Percentiles rank a stretch among this genome's conserved stretches.
Evolutionary conservation across 1,139 yeast genomes (phyloP).

Genomic region (Nakaseomyces uthaithaninus): DNA sequence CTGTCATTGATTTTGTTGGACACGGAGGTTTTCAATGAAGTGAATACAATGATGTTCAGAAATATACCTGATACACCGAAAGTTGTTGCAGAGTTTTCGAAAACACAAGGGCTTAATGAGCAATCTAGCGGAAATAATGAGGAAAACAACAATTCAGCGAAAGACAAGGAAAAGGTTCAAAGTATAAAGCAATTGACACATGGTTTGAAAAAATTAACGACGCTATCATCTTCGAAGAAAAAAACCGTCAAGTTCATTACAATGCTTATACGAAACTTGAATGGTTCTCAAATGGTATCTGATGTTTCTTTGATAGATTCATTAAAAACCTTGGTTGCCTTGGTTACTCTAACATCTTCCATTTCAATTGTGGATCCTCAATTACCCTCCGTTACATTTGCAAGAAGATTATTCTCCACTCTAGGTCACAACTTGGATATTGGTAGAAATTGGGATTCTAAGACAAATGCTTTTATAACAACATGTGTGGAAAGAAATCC

Average conservation of each 20-base stretch:
- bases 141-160: conserved; percentile 1
- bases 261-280: conserved; percentile 19
- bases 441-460: conserved; percentile 17
- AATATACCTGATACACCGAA: conserved; percentile 18
- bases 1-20: conserved; percentile 23
- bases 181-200: conserved; percentile 22
- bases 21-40: conserved; percentile 21
- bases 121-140: neutral
- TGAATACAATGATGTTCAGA: conserved; percentile 22
- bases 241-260: conserved; percentile 19
- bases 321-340: conserved; percentile 15
- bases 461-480: conserved; percentile 18
- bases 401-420: conserved; percentile 19
- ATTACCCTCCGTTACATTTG: conserved; percentile 17
- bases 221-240: conserved; percentile 15
- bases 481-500: conserved; percentile 22
- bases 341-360: conserved; percentile 19
- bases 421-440: conserved; percentile 14
- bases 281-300: conserved; percentile 19
- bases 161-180: conserved; percentile 15
- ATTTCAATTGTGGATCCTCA: conserved; percentile 16
- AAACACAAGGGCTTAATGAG: neutral
- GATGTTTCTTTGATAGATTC: conserved; percentile 23
- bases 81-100: neutral
- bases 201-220: conserved; percentile 21